phyloP scores from a whole-genome alignment of 352 stramenopile species.

The Pythium insidiosum region DNA sequence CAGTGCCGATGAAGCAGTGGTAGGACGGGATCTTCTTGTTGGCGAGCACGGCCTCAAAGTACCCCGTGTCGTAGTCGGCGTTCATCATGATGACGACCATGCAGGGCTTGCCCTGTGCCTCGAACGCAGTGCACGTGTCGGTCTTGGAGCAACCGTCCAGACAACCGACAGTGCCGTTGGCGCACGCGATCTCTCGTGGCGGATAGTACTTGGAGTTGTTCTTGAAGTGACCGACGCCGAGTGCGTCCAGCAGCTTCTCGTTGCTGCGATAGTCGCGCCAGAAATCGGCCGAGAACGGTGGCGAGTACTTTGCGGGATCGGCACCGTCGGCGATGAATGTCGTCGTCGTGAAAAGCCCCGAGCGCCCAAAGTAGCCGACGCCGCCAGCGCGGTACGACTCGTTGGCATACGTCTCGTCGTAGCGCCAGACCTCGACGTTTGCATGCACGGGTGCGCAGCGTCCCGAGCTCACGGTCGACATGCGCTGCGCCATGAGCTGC shows the following conservation, averaged over 20 bases:
- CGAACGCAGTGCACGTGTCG: conserved; percentile 1
- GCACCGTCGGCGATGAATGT: conserved; percentile 15
- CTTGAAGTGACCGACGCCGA: neutral
- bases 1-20: conserved; percentile 8
- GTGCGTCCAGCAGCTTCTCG: conserved; percentile 4
- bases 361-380: conserved; percentile 5
- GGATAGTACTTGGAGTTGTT: neutral
- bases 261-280: conserved; percentile 8
- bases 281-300: conserved; percentile 4
- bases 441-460: neutral
- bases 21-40: conserved; percentile 10
- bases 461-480: neutral
- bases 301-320: neutral
- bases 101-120: conserved; percentile 1
- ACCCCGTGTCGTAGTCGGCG: conserved; percentile 1
- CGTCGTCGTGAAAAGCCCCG: conserved; percentile 18
- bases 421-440: conserved; percentile 5
- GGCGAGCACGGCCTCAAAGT: conserved; percentile 1
- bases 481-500: conserved; percentile 1
- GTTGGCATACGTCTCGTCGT: conserved; percentile 12
- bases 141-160: conserved; percentile 6
- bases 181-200: neutral
- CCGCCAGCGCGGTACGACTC: conserved; percentile 1
- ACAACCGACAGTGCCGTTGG: conserved; percentile 1
- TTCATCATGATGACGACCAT: conserved; percentile 5